phyloP scores from a whole-genome alignment of 2,329 filamentous ascomycete species.

The Fusarium nelsonii region DNA sequence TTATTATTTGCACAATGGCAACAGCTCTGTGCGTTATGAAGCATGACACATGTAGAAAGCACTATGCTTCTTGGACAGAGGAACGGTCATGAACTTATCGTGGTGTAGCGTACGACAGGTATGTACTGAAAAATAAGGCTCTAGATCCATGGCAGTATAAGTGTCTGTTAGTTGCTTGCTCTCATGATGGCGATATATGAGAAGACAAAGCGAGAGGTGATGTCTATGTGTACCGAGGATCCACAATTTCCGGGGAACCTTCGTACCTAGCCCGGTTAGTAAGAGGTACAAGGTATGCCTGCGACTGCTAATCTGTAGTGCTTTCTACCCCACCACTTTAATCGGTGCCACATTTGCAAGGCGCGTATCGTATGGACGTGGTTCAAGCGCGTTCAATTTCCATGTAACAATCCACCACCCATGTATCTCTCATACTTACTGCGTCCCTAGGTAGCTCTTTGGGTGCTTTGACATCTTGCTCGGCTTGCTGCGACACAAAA shows the following conservation, averaged over 20 bases:
- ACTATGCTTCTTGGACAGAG: not conserved
- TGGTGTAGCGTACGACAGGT: not conserved
- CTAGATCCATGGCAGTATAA: not conserved
- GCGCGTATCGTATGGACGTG: constrained; percentile 35
- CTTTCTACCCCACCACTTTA: constrained; percentile 45
- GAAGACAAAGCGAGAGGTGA: not conserved
- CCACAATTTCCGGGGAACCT: not conserved
- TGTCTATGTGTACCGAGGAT: not conserved
- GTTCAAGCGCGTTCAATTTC: constrained; percentile 40
- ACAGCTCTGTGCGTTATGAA: not conserved
- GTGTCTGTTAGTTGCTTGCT: not conserved
- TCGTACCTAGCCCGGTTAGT: too few species aligned
- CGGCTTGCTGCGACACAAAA: not conserved
- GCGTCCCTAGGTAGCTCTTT: not conserved
- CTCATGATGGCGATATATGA: not conserved
- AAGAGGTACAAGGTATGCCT: too few species aligned
- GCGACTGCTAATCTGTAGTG: too few species aligned
- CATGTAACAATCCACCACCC: not conserved
- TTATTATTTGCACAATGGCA: not conserved
- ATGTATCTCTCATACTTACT: not conserved
- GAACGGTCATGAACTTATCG: not conserved
- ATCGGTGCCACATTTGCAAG: constrained; percentile 33
- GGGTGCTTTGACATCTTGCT: not conserved
- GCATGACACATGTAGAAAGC: not conserved
- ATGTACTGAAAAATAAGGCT: not conserved